Evolutionary conservation across 2,329 filamentous ascomycete species (phyloP).

Genomic region (Botryotinia narcissicola): DNA sequence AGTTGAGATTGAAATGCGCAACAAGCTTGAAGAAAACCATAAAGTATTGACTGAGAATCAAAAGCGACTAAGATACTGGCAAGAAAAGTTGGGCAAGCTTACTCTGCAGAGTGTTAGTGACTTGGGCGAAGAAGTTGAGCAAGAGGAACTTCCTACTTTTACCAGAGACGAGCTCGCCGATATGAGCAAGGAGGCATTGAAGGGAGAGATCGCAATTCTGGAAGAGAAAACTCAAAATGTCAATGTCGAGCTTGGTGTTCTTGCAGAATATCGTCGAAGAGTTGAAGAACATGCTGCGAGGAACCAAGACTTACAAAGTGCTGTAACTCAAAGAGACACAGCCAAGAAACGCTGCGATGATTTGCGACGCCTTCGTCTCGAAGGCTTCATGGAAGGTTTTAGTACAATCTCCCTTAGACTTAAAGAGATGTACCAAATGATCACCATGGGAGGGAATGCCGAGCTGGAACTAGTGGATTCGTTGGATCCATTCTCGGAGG

Average conservation of each 20-base stretch:
- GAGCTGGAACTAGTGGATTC: conserved; percentile 96
- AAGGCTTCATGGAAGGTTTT: conserved; percentile 99
- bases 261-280: conserved; percentile 82
- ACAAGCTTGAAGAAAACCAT: conserved; percentile 94
- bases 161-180: conserved; percentile 68
- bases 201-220: conserved; percentile 62
- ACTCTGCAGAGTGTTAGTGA: conserved; percentile 77
- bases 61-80: conserved; percentile 79
- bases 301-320: conserved; percentile 77
- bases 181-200: conserved; percentile 63
- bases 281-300: conserved; percentile 79
- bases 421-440: conserved; percentile 99
- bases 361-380: conserved; percentile 81
- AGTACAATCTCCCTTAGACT: conserved; percentile 87
- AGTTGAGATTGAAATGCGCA: conserved; percentile 95
- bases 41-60: conserved; percentile 86
- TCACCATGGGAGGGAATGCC: conserved; percentile 98
- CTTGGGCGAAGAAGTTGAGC: conserved; percentile 54
- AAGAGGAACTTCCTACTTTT: conserved; percentile 70
- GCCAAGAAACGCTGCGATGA: conserved; percentile 94
- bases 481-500: conserved; percentile 93
- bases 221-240: conserved; percentile 80
- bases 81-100: conserved; percentile 85
- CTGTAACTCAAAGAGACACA: conserved; percentile 73
- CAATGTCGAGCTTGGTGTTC: conserved; percentile 83